A percentile compares a stretch with the other conserved stretches of the same genome.
These are phyloP conservation scores for Syzygium aqueum DNA, from an alignment of 345 rosid genomes.

Conservation along the genomic window DNA sequence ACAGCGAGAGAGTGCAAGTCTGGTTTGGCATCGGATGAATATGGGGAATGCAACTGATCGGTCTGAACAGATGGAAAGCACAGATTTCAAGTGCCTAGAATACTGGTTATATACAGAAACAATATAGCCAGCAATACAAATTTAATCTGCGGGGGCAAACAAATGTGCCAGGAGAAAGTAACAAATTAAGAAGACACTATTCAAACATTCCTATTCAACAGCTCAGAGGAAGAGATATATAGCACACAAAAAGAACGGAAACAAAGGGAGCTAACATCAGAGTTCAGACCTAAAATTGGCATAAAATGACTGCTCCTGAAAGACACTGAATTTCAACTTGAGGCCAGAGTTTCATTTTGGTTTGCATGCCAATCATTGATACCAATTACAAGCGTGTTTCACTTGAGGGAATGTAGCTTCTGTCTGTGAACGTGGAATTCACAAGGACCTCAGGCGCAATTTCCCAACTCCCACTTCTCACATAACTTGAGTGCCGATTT, in stretches of 20 bases:
- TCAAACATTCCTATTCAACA: background rate
- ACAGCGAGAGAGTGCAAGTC: background rate
- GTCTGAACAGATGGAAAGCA: background rate
- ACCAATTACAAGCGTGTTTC: background rate
- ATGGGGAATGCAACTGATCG: background rate
- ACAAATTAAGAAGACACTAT: constrained; percentile 3
- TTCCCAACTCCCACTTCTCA: constrained; percentile 87
- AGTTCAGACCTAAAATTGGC: background rate
- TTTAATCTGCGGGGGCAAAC: constrained; percentile 7
- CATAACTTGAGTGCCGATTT: constrained; percentile 64
- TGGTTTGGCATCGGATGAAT: background rate
- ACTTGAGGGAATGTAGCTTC: background rate
- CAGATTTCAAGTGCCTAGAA: background rate
- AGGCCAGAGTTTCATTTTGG: background rate
- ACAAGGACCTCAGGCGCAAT: constrained; percentile 41
- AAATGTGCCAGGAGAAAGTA: background rate
- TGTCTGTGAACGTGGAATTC: constrained; percentile 23
- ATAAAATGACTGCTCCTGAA: background rate
- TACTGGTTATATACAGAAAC: constrained; percentile 24
- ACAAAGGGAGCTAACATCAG: background rate
- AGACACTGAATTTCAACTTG: background rate
- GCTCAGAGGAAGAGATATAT: background rate
- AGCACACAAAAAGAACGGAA: background rate
- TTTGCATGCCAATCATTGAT: background rate
- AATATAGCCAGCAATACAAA: constrained; percentile 22